Conservation (phyloP, 495 filamentous ascomycete genomes). For the Tuber melanosporum region DNA sequence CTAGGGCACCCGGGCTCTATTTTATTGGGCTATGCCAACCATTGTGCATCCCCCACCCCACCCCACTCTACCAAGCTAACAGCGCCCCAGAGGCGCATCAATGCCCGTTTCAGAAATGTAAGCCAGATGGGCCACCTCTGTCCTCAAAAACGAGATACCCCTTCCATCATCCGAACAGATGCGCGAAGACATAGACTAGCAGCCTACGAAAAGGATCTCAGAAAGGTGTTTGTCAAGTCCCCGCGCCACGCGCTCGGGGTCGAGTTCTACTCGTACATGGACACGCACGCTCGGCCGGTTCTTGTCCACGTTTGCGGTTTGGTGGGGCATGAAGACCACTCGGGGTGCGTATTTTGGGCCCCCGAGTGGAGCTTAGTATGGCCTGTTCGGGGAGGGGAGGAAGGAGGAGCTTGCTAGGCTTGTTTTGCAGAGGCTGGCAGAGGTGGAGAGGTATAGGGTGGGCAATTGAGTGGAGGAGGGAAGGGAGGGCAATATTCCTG, state of each 20-base stretch:
- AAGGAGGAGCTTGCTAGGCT: constrained; percentile 24
- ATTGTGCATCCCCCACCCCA: constrained; percentile 16
- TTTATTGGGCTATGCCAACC: constrained; percentile 28
- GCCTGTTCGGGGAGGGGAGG: constrained; percentile 24
- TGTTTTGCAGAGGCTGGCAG: constrained; percentile 21
- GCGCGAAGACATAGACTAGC: constrained; percentile 12
- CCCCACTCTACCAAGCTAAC: constrained; percentile 3
- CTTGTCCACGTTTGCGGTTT: constrained; percentile 21
- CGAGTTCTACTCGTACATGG: constrained; percentile 20
- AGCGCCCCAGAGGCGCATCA: constrained; percentile 19
- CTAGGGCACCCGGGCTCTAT: constrained; percentile 24
- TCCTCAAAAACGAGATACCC: constrained; percentile 7
- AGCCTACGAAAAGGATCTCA: constrained; percentile 13
- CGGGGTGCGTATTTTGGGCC: constrained; percentile 17
- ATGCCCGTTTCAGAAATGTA: constrained; percentile 29
- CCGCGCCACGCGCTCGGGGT: constrained; percentile 25
- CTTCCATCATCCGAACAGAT: constrained; percentile 16
- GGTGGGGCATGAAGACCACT: constrained; percentile 18
- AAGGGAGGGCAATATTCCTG: background rate
- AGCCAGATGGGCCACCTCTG: constrained; percentile 22
- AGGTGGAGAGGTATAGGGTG: constrained; percentile 17
- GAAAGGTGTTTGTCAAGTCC: constrained; percentile 11
- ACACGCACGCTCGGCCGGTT: constrained; percentile 17
- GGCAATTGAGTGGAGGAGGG: background rate
- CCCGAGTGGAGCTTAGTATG: constrained; percentile 20